Percentiles rank a stretch among this genome's conserved stretches.
These are phyloP conservation scores for Heliamphora exappendiculata DNA, from an alignment of 148 eudicot genomes.

Conservation along the genomic window DNA sequence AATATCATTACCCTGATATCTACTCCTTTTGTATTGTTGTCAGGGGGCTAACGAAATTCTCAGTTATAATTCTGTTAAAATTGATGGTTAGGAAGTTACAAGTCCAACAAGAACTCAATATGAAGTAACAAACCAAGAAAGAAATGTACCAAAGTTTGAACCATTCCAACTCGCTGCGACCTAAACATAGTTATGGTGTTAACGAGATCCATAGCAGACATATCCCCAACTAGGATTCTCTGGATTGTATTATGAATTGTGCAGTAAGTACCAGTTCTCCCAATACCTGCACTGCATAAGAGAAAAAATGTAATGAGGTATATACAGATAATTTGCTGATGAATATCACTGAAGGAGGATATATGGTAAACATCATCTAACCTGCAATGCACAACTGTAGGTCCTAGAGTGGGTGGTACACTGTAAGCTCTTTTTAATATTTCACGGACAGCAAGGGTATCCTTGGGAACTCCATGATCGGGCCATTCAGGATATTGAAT, in stretches of 20 bases:
- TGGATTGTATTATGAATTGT: conserved; percentile 70
- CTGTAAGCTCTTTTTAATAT: conserved; percentile 52
- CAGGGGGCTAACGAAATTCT: background rate
- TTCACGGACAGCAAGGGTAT: conserved; percentile 77
- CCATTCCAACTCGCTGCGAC: conserved; percentile 94
- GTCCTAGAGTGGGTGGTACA: conserved; percentile 55
- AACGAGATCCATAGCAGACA: conserved; percentile 70
- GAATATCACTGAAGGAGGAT: background rate
- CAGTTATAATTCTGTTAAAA: background rate
- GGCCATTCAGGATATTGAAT: conserved; percentile 97
- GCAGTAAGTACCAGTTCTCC: conserved; percentile 93
- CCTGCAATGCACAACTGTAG: conserved; percentile 97
- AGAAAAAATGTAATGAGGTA: conserved; percentile 16
- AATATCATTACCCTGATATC: background rate
- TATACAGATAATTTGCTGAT: conserved; percentile 3
- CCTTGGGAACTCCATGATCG: conserved; percentile 81
- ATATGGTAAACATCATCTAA: conserved; percentile 15
- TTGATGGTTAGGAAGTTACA: background rate
- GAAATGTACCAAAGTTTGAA: conserved; percentile 73
- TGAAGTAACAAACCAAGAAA: conserved; percentile 3
- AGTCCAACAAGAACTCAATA: background rate
- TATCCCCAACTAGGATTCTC: conserved; percentile 70
- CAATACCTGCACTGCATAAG: conserved; percentile 85
- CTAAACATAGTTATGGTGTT: conserved; percentile 57
- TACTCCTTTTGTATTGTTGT: background rate